These are phyloP conservation scores for Chalaropsis ovoidea DNA, from an alignment of 2,329 filamentous ascomycete species.

Conservation along the genomic window DNA sequence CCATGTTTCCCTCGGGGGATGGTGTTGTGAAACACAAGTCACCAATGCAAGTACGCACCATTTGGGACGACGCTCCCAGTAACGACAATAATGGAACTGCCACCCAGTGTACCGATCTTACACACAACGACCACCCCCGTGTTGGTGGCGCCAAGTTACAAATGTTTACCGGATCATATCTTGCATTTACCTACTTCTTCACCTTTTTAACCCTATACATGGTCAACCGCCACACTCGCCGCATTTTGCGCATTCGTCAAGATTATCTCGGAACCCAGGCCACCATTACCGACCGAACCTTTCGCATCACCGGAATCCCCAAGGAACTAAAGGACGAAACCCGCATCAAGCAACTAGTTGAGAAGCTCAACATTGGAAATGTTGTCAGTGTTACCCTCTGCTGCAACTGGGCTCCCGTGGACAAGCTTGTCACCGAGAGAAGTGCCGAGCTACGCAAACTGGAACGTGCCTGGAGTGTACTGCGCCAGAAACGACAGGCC, in stretches of 20 bases:
- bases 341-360: constrained; percentile 75
- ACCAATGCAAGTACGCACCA: background rate
- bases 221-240: constrained; percentile 71
- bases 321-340: constrained; percentile 65
- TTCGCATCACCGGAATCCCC: constrained; percentile 83
- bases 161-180: constrained; percentile 78
- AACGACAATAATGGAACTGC: constrained; percentile 24
- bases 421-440: constrained; percentile 60
- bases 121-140: constrained; percentile 28
- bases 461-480: constrained; percentile 73
- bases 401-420: constrained; percentile 74
- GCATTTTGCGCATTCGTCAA: constrained; percentile 76
- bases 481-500: constrained; percentile 47
- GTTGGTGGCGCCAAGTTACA: constrained; percentile 24
- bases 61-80: constrained; percentile 12
- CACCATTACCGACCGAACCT: constrained; percentile 91
- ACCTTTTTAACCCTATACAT: constrained; percentile 71
- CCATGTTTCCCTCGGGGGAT: constrained; percentile 41
- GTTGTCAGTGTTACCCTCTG: constrained; percentile 84
- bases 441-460: constrained; percentile 57
- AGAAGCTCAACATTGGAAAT: constrained; percentile 77
- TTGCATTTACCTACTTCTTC: constrained; percentile 92
- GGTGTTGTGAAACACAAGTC: constrained; percentile 12
- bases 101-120: constrained; percentile 29
- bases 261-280: constrained; percentile 87